phyloP scores from a whole-genome alignment of 306 rosid genomes.

The Abrus pulchellus region DNA sequence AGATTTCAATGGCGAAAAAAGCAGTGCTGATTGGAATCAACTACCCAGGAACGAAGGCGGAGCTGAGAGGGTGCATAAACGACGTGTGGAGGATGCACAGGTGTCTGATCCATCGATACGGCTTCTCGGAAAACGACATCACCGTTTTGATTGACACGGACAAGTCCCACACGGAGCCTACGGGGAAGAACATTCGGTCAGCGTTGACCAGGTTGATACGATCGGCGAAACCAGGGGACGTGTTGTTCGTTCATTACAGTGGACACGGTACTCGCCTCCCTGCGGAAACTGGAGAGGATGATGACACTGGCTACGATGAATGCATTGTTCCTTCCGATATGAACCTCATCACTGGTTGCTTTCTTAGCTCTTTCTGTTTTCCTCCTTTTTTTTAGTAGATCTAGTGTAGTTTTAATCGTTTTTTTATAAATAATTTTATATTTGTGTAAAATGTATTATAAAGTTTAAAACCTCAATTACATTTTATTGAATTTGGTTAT shows the following conservation, averaged over 20 bases:
- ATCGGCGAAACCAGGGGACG: constrained; percentile 68
- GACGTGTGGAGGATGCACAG: constrained; percentile 76
- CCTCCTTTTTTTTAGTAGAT: background rate
- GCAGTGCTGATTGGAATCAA: constrained; percentile 93
- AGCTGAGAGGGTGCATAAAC: constrained; percentile 82
- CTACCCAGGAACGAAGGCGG: constrained; percentile 91
- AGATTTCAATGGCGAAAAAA: constrained; percentile 65
- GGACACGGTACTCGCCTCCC: constrained; percentile 99
- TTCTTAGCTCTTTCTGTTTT: background rate
- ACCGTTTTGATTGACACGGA: constrained; percentile 82
- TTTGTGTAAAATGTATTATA: too few relatives aligned
- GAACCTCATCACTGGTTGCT: constrained; percentile 91
- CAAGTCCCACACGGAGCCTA: constrained; percentile 72
- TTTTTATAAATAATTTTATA: too few relatives aligned
- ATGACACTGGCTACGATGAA: constrained; percentile 95
- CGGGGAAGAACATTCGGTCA: constrained; percentile 79
- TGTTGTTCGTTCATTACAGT: constrained; percentile 81
- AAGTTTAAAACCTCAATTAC: too few relatives aligned
- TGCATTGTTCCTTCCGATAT: constrained; percentile 94
- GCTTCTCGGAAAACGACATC: constrained; percentile 75
- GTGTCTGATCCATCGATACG: constrained; percentile 71
- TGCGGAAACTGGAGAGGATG: constrained; percentile 96
- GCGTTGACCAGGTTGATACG: constrained; percentile 65
- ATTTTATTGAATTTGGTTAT: too few relatives aligned
- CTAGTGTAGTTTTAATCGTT: too few relatives aligned